These are phyloP conservation scores for Moesziomyces sp. DNA, from an alignment of 1,284 basidiomycete species.

Conservation along the genomic window DNA sequence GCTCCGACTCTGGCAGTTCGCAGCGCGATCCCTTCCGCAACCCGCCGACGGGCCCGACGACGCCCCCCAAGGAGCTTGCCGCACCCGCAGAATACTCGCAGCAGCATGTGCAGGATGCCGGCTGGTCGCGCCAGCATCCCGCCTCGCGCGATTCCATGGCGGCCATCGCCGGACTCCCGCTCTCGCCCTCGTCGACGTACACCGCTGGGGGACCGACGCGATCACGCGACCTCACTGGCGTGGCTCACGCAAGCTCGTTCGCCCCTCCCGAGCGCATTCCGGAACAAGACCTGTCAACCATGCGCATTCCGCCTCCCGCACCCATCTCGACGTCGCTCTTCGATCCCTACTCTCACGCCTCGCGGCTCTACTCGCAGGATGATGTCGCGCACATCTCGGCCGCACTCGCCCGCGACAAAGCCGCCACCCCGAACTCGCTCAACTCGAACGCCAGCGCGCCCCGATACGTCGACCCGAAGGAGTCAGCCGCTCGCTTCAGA, in stretches of 20 bases:
- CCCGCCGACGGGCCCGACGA: constrained; percentile 5
- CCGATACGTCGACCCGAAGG: constrained; percentile 37
- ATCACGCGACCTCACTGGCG: constrained; percentile 19
- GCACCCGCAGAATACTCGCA: constrained; percentile 2
- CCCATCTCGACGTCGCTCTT: constrained; percentile 24
- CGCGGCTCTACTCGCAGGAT: constrained; percentile 19
- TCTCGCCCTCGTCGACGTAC: constrained; percentile 30
- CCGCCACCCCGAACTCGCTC: constrained; percentile 13
- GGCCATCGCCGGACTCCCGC: constrained; percentile 25
- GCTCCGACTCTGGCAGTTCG: constrained; percentile 18
- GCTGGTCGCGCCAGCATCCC: constrained; percentile 15
- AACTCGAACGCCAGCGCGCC: constrained; percentile 10
- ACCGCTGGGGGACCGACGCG: neutral
- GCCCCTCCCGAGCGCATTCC: neutral
- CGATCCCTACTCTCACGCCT: constrained; percentile 40
- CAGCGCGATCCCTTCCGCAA: constrained; percentile 34
- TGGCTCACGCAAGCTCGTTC: neutral
- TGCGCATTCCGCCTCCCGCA: constrained; percentile 30
- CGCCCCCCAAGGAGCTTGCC: constrained; percentile 8
- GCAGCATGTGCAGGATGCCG: neutral
- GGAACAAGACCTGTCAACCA: constrained; percentile 17
- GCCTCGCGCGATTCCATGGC: constrained; percentile 35
- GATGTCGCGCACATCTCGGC: constrained; percentile 14
- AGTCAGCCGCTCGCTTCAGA: constrained; percentile 26
- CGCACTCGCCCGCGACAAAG: constrained; percentile 1